Percentiles rank a stretch among this genome's conserved stretches.
These are phyloP conservation scores for Nakazawaea ambrosiae DNA, from an alignment of 805 yeast genomes.

Conservation along the genomic window DNA sequence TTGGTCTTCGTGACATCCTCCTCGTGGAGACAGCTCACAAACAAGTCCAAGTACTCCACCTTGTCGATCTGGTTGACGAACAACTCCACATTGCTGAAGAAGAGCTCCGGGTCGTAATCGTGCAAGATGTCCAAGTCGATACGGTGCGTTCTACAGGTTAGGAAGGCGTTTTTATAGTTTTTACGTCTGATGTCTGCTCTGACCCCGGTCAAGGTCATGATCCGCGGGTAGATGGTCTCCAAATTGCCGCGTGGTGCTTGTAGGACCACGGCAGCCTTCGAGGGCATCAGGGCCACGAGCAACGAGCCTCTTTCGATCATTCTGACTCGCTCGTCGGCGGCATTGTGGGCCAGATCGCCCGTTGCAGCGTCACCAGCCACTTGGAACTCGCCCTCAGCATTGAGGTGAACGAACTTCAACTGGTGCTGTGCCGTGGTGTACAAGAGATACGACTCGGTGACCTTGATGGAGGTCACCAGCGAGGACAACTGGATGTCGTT, in stretches of 20 bases:
- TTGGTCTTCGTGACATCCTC: conserved; percentile 81
- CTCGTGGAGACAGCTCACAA: conserved; percentile 77
- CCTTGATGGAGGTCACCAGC: conserved; percentile 75
- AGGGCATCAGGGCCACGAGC: conserved; percentile 75
- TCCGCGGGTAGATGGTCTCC: conserved; percentile 90
- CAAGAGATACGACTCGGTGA: conserved; percentile 64
- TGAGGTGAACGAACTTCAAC: conserved; percentile 73
- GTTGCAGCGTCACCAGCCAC: conserved; percentile 18
- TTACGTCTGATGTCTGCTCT: conserved; percentile 55
- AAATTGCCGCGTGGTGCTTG: conserved; percentile 96
- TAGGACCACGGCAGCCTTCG: conserved; percentile 71
- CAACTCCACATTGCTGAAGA: conserved; percentile 51
- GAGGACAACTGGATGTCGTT: conserved; percentile 52
- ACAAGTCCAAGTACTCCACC: conserved; percentile 76
- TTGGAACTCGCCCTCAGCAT: conserved; percentile 26
- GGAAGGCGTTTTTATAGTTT: conserved; percentile 67
- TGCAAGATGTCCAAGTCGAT: conserved; percentile 84
- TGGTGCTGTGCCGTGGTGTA: conserved; percentile 87
- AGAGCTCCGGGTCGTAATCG: conserved; percentile 75
- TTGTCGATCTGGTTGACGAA: conserved; percentile 67
- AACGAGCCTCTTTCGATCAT: conserved; percentile 87
- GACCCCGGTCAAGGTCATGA: conserved; percentile 82
- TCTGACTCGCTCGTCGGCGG: conserved; percentile 74
- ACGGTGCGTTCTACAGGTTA: conserved; percentile 83
- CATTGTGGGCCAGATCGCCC: conserved; percentile 28